Evolutionary conservation across 2,329 filamentous ascomycete species (phyloP), one percentile per base, ranked within the genome.

Genomic region (Pseudogymnoascus destructans): DNA sequence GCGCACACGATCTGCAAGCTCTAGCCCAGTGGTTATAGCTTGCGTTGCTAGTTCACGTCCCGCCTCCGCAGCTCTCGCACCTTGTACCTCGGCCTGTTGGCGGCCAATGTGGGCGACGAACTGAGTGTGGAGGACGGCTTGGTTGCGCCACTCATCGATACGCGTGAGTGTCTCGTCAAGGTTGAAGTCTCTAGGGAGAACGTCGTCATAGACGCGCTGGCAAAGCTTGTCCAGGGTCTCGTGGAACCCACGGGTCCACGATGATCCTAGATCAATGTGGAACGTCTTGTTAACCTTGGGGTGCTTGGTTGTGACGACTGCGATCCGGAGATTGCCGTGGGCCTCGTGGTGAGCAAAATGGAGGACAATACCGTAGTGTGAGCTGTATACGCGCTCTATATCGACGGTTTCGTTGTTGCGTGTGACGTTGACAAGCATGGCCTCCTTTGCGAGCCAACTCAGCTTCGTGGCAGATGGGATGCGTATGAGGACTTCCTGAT

Each of bases 271-370:
- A 66, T 83, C 77, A 27, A 85, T 70, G 36, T 77, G 75, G 66
- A 84, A 80, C 0, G 77, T 78, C 70, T 84, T 80, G 64, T 79
- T 79, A 62, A 84, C 74, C 67, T 76, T 79, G 21, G 82, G 82
- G 61, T 78, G 79, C 58, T 75, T 79, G 11, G 74, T 79, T 0
- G 81, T 81, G 58, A 77, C 73, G 33, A 86, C 74, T 1, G 77
- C 76, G 46, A 86, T 73, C 57, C 79, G 79, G 56, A 85, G 68
- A 35, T 79, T 68, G 30, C 82, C 82, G 61, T 80, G 71, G 5
- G 80, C 78, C 60, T 85, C 80, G 23, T 74, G 73, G 25, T 71
- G 72, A 3, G 75, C 72, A 25, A 84, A 73, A 60, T 77, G 73
- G n/a, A 70, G 61, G 17, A 70, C 64, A 57, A 69, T 66, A 23